Conservation (phyloP, 1,284 basidiomycete species). For the Puccinia horiana region DNA sequence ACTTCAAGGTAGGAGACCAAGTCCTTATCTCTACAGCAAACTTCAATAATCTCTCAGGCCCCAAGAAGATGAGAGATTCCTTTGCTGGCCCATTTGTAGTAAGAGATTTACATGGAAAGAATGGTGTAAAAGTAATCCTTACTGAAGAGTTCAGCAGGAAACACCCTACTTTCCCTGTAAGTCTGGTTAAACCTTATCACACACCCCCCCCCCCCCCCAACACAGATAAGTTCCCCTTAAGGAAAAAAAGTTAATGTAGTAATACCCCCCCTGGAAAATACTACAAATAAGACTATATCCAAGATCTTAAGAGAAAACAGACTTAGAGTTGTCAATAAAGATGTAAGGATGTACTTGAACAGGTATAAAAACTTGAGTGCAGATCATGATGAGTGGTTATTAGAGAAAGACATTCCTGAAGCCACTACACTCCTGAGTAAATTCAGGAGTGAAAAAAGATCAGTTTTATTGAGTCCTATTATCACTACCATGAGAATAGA, state of each 20-base stretch:
- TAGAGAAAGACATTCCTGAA: not conserved
- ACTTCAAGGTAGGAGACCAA: conserved; percentile 16
- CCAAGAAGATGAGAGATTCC: not conserved
- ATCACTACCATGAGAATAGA: too few species aligned
- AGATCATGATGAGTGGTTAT: not conserved
- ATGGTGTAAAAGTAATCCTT: not conserved
- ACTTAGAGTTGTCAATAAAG: not conserved
- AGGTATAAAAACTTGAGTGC: not conserved
- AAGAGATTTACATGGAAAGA: not conserved
- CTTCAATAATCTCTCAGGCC: not conserved
- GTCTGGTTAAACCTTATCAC: not conserved
- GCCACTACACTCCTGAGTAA: not conserved
- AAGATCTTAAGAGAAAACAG: not conserved
- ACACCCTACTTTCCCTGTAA: conserved; percentile 3
- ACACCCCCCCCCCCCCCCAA: too few species aligned
- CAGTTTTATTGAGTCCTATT: not conserved
- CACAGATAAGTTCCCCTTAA: not conserved
- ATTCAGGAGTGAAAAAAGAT: not conserved
- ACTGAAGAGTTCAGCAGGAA: not conserved
- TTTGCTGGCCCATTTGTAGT: conserved; percentile 5
- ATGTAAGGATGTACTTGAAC: not conserved
- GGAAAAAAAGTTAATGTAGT: not conserved
- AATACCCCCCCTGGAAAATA: not conserved
- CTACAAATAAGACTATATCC: not conserved
- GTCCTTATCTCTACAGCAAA: not conserved